phyloP scores from a whole-genome alignment of 78 protist genomes.

The Dictyostelium firmibasis region DNA sequence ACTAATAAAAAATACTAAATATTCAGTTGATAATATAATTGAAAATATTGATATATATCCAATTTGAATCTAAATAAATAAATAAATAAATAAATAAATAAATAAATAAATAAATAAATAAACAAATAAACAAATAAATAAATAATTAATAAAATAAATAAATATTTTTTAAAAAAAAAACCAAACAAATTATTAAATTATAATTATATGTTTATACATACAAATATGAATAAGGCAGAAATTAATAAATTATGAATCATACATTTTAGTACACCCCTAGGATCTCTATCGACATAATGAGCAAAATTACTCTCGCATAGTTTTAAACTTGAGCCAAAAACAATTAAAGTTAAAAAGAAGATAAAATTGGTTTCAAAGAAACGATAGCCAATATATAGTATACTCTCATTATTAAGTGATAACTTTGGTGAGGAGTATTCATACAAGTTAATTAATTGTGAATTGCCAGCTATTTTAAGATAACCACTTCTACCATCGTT shows the following conservation, averaged over 20 bases:
- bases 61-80: constrained; percentile 25
- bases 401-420: background rate
- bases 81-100: background rate
- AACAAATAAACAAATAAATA: too few species aligned
- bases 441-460: background rate
- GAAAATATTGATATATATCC: constrained; percentile 49
- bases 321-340: constrained; percentile 30
- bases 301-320: constrained; percentile 33
- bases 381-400: constrained; percentile 8
- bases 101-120: too few species aligned
- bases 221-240: constrained; percentile 30
- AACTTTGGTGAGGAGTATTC: constrained; percentile 20
- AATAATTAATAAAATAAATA: background rate
- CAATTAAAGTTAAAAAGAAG: constrained; percentile 20
- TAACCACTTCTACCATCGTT: constrained; percentile 16
- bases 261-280: background rate
- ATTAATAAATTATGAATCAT: constrained; percentile 43
- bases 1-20: constrained; percentile 35
- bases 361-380: constrained; percentile 24
- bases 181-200: too few species aligned
- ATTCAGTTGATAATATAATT: constrained; percentile 29
- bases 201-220: background rate
- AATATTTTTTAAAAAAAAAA: too few species aligned
- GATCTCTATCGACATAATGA: background rate
- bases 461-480: background rate